Conservation (phyloP, 2,329 filamentous ascomycete genomes). For the Paecilomyces niveus region DNA sequence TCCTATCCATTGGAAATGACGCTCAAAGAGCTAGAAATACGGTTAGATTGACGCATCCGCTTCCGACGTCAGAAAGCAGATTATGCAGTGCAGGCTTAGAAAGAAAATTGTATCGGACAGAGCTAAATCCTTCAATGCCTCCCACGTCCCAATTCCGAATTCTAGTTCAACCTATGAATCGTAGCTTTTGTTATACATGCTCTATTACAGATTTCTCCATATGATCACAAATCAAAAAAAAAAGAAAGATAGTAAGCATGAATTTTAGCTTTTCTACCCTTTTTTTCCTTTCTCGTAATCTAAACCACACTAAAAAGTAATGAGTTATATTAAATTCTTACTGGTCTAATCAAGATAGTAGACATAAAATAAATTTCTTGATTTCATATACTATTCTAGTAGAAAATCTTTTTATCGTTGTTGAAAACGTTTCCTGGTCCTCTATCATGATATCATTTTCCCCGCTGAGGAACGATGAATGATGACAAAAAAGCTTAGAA, state of each 20-base stretch:
- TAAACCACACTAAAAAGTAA: too few relatives aligned
- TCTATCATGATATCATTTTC: neutral
- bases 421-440: constrained; percentile 23
- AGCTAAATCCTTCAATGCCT: neutral
- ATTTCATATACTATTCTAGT: neutral
- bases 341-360: neutral
- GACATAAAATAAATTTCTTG: neutral
- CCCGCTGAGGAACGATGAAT: neutral
- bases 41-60: too few relatives aligned
- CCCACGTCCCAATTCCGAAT: neutral
- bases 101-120: neutral
- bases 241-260: too few relatives aligned
- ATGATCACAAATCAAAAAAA: too few relatives aligned
- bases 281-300: too few relatives aligned
- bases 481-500: neutral
- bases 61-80: neutral
- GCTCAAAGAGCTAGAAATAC: too few relatives aligned
- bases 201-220: constrained; percentile 1
- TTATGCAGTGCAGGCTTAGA: neutral
- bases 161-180: neutral
- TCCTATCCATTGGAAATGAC: neutral
- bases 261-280: too few relatives aligned
- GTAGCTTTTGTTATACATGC: neutral
- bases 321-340: neutral
- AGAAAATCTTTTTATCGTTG: constrained; percentile 18